Evolutionary conservation across 1,139 yeast species (phyloP), one percentile per base, ranked within the genome.

Genomic region (Yamadazyma dushanensis): DNA sequence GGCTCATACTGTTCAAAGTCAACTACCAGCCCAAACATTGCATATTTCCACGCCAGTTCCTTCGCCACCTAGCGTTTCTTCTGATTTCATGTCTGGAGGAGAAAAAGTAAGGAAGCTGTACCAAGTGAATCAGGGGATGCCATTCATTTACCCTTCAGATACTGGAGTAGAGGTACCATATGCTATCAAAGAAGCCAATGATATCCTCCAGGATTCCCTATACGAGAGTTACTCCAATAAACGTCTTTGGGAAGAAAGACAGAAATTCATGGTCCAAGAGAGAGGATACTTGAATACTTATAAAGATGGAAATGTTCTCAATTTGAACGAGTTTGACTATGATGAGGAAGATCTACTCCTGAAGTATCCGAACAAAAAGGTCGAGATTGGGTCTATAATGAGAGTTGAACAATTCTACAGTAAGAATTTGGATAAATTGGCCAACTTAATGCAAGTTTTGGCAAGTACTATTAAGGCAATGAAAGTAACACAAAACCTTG

Each of bases 1-100:
- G 43, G 56, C 70, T 2, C 85, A 82, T 41, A 71, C 81, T 5
- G 59, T 76, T 2, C 72, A 75, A 37, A 68, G 75, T 31, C 73
- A 77, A 29, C 58, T 82, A 14, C 85, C 87, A 1, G 69, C 78
- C 0, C 88, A 85, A 24, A 71, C 76, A 1, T 63, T 83, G 3
- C 96, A 89, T 56, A 72, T 89, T 13, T 90, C 96, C 0, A 88
- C 96, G 0, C 96, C 96, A 0, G 86, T 84, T 0, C 94, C 96
- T 1, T 84, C 96, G 0, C 96, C 96, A 0, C 83, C 86, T 0
- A 58, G 78, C 8, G 75, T 83, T 1, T 89, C 95, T 17, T 66
- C 73, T 4, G 76, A 70, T 31, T 70, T 61, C 38, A 65, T 72
- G 63, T 57, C 75, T 3, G 79, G 78, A 1, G 85, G 85, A 9